A percentile compares a stretch with the other conserved stretches of the same genome.
phyloP scores from a whole-genome alignment of 306 rosid genomes.

The Fragaria ananassa region DNA sequence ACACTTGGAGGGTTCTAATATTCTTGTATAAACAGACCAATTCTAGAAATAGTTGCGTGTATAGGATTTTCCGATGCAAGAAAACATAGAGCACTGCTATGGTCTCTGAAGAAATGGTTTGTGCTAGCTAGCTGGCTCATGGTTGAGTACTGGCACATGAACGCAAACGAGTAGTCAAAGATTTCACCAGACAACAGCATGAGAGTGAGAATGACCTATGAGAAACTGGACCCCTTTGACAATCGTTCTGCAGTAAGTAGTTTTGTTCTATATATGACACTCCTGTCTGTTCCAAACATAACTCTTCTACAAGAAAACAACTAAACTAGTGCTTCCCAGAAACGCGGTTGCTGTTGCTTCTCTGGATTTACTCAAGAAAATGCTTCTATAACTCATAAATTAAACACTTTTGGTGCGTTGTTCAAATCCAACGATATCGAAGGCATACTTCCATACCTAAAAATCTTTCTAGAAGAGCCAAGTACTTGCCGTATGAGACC shows the following conservation, averaged over 20 bases:
- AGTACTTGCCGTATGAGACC: too few species aligned
- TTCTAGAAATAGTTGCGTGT: background rate
- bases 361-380: background rate
- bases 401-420: background rate
- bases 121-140: background rate
- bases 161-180: background rate
- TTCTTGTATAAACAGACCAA: background rate
- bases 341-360: background rate
- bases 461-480: too few species aligned
- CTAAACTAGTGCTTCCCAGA: background rate
- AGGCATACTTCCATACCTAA: too few species aligned
- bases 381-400: background rate
- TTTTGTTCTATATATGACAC: background rate
- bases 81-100: background rate
- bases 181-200: background rate
- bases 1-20: background rate
- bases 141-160: background rate
- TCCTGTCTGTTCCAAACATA: background rate
- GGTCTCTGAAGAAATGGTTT: background rate
- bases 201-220: background rate
- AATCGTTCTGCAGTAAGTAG: background rate
- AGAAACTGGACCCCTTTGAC: background rate
- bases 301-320: background rate
- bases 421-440: background rate
- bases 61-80: background rate